phyloP scores from a whole-genome alignment of 768 basidiomycete species.

The Daedalea quercina region DNA sequence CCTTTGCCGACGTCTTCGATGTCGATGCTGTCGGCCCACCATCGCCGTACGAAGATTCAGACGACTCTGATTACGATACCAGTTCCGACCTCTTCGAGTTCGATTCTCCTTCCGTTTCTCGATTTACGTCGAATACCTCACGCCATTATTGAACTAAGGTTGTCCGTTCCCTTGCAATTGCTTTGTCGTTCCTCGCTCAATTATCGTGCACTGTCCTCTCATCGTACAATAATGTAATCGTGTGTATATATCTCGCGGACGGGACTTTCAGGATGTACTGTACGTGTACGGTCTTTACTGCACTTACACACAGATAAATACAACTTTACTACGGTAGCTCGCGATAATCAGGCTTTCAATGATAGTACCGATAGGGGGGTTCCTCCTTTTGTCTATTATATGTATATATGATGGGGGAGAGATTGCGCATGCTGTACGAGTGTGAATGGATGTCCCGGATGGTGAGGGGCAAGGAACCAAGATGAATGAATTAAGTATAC shows the following conservation, averaged over 20 bases:
- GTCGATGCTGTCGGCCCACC: conserved; percentile 30
- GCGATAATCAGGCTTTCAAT: too few species aligned
- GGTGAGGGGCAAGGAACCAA: too few species aligned
- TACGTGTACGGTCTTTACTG: too few species aligned
- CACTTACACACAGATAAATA: too few species aligned
- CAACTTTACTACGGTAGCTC: too few species aligned
- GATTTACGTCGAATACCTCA: conserved; percentile 5
- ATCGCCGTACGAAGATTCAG: conserved; percentile 26
- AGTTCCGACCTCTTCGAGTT: conserved; percentile 30
- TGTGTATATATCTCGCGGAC: neutral
- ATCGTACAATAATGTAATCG: neutral
- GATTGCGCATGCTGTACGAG: too few species aligned
- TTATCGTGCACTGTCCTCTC: neutral
- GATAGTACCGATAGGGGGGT: too few species aligned
- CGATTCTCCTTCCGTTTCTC: conserved; percentile 23
- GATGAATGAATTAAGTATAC: too few species aligned
- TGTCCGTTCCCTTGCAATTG: neutral
- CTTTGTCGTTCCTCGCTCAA: neutral
- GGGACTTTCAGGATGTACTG: neutral
- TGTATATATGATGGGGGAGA: too few species aligned
- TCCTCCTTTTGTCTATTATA: too few species aligned
- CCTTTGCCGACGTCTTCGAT: conserved; percentile 71
- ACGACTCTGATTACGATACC: conserved; percentile 20
- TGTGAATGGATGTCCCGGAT: too few species aligned
- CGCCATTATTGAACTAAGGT: neutral